Percentiles rank a stretch among this genome's conserved stretches.
These are phyloP conservation scores for Albugo candida DNA, from an alignment of 352 stramenopile genomes.

Conservation along the genomic window DNA sequence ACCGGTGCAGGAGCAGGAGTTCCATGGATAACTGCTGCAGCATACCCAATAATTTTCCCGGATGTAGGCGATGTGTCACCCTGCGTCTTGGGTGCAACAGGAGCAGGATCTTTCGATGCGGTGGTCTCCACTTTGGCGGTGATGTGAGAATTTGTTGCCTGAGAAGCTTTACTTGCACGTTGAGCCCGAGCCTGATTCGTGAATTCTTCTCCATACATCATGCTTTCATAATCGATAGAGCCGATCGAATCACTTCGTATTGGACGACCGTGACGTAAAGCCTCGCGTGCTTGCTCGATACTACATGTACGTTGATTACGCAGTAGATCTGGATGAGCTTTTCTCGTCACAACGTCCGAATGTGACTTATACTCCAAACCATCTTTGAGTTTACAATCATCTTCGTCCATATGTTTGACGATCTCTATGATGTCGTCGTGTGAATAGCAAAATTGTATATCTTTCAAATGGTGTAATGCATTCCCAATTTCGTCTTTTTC, in stretches of 20 bases:
- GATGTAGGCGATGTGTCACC: not conserved
- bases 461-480: conserved; percentile 16
- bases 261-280: conserved; percentile 72
- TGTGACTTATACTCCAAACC: conserved; percentile 71
- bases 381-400: conserved; percentile 44
- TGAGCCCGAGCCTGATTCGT: conserved; percentile 67
- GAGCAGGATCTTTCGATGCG: conserved; percentile 1
- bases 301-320: conserved; percentile 82
- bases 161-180: conserved; percentile 20
- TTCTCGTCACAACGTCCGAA: conserved; percentile 41
- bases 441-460: conserved; percentile 33
- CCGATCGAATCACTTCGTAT: conserved; percentile 76
- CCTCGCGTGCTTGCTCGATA: conserved; percentile 83
- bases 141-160: conserved; percentile 11
- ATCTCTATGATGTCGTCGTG: conserved; percentile 86
- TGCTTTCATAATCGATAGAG: conserved; percentile 76
- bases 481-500: conserved; percentile 17
- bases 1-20: conserved; percentile 21
- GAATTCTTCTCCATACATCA: conserved; percentile 83
- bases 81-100: conserved; percentile 7
- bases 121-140: conserved; percentile 2
- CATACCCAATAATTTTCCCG: conserved; percentile 41
- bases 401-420: conserved; percentile 81
- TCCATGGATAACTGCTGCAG: conserved; percentile 57
- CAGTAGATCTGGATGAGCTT: conserved; percentile 73